Conservation (phyloP, 108 stramenopile species). For the Cyclotella cryptica region DNA sequence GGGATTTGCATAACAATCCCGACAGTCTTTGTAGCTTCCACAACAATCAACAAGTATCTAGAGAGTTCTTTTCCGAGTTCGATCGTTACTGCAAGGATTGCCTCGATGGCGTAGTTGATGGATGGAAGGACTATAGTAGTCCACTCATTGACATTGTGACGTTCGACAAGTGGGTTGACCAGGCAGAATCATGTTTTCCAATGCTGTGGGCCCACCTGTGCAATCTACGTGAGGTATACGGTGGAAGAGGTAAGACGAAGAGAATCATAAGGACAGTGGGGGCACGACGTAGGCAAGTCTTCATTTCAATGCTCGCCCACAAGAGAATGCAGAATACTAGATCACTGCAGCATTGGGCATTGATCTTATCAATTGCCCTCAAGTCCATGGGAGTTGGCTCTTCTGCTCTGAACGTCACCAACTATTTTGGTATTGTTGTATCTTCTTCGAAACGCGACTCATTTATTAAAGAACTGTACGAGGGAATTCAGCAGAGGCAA, state of each 20-base stretch:
- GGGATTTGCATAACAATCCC: not conserved
- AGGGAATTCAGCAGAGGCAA: not conserved
- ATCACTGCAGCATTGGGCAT: not conserved
- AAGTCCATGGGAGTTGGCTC: not conserved
- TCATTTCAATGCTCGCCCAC: not conserved
- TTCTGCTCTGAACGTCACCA: not conserved
- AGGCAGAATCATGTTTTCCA: not conserved
- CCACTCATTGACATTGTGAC: not conserved
- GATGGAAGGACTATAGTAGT: not conserved
- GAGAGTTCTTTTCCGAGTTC: not conserved
- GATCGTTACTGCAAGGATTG: not conserved
- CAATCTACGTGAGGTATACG: not conserved
- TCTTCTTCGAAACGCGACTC: not conserved
- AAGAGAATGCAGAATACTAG: not conserved
- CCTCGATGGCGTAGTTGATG: not conserved
- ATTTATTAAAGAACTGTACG: not conserved
- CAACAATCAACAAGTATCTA: not conserved
- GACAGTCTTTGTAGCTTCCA: not conserved
- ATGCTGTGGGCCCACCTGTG: not conserved
- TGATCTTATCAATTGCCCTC: constrained; percentile 6
- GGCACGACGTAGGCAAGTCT: not conserved
- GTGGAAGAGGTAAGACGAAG: not conserved
- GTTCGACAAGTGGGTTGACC: not conserved
- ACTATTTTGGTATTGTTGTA: not conserved
- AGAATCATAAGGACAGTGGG: not conserved